phyloP scores from a whole-genome alignment of 164 flowering plant species.

The Pachysandra terminalis region DNA sequence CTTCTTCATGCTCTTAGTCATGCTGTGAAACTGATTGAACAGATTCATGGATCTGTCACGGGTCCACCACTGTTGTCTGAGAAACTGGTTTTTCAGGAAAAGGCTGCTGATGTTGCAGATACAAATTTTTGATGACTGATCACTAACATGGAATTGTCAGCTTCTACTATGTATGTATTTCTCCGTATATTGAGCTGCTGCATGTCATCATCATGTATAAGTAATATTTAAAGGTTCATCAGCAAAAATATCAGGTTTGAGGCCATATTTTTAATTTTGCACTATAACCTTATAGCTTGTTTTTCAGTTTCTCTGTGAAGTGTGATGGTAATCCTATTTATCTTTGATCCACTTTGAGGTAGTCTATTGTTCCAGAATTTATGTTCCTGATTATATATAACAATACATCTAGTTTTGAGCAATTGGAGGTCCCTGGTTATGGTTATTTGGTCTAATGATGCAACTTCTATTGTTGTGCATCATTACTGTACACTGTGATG shows the following conservation, averaged over 20 bases:
- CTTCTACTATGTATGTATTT: background rate
- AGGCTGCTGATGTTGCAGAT: conserved; percentile 20
- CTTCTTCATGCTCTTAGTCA: background rate
- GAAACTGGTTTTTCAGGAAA: conserved; percentile 26
- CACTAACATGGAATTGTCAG: conserved; percentile 14
- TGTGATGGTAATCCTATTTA: background rate
- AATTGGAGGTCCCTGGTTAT: background rate
- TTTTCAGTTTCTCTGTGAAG: background rate
- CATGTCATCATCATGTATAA: conserved; percentile 14
- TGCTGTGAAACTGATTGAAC: conserved; percentile 15
- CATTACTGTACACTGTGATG: background rate
- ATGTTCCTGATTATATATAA: too few species aligned
- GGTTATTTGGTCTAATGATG: background rate
- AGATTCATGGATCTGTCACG: conserved; percentile 29
- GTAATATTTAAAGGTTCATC: conserved; percentile 6
- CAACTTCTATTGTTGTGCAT: background rate
- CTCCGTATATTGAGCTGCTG: conserved; percentile 8
- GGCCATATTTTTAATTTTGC: conserved; percentile 13
- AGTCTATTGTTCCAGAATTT: too few species aligned
- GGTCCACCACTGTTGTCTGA: conserved; percentile 30
- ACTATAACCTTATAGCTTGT: background rate
- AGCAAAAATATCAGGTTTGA: conserved; percentile 16
- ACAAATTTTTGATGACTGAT: conserved; percentile 19
- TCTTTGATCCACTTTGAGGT: too few species aligned
- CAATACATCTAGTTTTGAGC: too few species aligned